phyloP scores from a whole-genome alignment of 129 eudicot genomes.

The Pulicaria dysenterica region DNA sequence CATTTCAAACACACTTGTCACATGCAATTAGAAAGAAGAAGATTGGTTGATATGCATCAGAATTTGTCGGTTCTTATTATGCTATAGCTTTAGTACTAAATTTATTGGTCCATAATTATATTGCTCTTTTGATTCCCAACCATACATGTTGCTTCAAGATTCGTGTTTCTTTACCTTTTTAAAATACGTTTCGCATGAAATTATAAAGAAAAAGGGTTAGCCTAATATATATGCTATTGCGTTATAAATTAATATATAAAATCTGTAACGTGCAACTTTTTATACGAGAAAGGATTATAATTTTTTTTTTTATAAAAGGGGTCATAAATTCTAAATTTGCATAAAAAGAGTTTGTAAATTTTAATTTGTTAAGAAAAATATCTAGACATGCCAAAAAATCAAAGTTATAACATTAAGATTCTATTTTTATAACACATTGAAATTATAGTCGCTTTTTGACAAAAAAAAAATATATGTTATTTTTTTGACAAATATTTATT shows the following conservation, averaged over 20 bases:
- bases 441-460: no score
- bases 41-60: conserved; percentile 10
- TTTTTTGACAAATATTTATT: no score
- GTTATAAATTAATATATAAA: no score
- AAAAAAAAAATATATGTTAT: no score
- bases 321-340: no score
- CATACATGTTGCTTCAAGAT: neutral
- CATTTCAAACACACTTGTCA: conserved; percentile 25
- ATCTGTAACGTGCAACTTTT: no score
- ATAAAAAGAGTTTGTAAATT: neutral
- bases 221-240: no score
- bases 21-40: conserved; percentile 5
- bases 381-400: no score
- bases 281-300: neutral
- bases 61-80: conserved; percentile 13
- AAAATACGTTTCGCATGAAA: neutral
- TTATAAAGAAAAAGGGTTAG: no score
- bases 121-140: neutral
- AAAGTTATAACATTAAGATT: no score
- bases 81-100: neutral
- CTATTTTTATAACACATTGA: no score
- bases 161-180: neutral
- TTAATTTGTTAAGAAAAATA: no score
- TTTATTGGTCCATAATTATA: neutral
- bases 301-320: neutral